phyloP scores from a whole-genome alignment of 139 green algal genomes.

The Closterium sp. region DNA sequence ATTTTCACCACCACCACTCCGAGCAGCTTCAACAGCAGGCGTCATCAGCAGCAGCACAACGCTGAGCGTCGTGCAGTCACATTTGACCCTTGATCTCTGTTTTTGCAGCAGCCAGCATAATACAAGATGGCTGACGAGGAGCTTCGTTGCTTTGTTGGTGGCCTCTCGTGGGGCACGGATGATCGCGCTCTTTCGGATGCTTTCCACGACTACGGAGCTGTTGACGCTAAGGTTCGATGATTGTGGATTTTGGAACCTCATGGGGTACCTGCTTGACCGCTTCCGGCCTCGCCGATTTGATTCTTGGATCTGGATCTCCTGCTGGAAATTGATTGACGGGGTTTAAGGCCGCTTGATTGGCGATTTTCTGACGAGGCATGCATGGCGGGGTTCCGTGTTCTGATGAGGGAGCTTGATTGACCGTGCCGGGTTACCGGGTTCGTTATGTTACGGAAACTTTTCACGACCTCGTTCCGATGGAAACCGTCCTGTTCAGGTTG shows the following conservation, averaged over 20 bases:
- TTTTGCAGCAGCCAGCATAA: background rate
- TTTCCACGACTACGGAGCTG: conserved; percentile 23
- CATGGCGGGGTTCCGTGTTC: background rate
- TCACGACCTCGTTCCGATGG: background rate
- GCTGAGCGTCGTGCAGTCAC: background rate
- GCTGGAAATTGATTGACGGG: background rate
- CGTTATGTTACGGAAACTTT: background rate
- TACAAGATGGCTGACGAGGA: conserved; percentile 15
- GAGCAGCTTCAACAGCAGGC: background rate
- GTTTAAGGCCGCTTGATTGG: background rate
- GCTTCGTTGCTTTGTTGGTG: conserved; percentile 46
- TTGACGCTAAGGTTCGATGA: conserved; percentile 34
- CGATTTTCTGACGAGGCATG: background rate
- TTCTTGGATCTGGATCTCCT: background rate
- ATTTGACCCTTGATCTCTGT: background rate
- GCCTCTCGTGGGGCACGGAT: conserved; percentile 42
- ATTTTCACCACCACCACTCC: background rate
- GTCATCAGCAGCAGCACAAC: background rate
- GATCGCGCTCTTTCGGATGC: conserved; percentile 28
- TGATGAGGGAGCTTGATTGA: background rate
- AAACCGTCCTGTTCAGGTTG: conserved; percentile 39
- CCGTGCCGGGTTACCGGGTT: background rate
- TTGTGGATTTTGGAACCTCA: background rate
- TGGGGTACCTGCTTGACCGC: background rate
- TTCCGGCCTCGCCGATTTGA: background rate